Base-by-base conservation (phyloP, 225 moss, liverwort and hornwort species). In the Sphagnum tenellum region DNA sequence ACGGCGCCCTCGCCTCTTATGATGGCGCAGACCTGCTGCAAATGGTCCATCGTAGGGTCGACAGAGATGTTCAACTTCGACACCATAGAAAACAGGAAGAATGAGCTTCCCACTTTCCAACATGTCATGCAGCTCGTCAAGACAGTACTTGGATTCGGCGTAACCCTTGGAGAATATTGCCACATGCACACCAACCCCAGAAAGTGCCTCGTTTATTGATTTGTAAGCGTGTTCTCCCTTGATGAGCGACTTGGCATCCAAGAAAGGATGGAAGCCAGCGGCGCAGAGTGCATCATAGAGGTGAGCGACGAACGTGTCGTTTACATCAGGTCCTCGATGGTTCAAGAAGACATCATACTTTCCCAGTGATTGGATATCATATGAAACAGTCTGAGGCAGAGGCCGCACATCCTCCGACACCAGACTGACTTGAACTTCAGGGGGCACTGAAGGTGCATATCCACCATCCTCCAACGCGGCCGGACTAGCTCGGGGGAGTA, bases 121-220 rank as follows among this genome's bases (percentile, higher is more conserved):
- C 64, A 71, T 71, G 6, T 50, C 58, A 45, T 46, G 52, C 48
- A 71, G 57, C 64, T 71, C 64, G 13, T 51, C 4, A 0, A 71
- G 65, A 8, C 71, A 71, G 45, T 65, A 66, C 46, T 66, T 65
- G 3, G 65, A 71, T 3, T 71, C 65, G 2, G 65, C 65, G 13
- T 71, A 71, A 12, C 71, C 6, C 50, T 60, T 68, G 50, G 68
- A 68, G 46, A 68, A 60, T 10, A 68, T 68, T 29, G 60, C 68
- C 51, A 68, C 68, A 46, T 68, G 60, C 12, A 68, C 51, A 45
- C 51, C 45, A 13, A 52, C 60, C 11, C 68, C 60, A 50, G n/a
- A 50, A 3, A 68, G 60, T 2, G 50, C 59, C 61, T 68, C 51
- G 46, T 61, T 53, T 4, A 68, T 68, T n/a, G 59, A 45, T 7